A percentile compares a stretch with the other conserved stretches of the same genome.
Evolutionary conservation across 2,329 filamentous ascomycete species (phyloP).

Genomic region (Zymoseptoria brevis): DNA sequence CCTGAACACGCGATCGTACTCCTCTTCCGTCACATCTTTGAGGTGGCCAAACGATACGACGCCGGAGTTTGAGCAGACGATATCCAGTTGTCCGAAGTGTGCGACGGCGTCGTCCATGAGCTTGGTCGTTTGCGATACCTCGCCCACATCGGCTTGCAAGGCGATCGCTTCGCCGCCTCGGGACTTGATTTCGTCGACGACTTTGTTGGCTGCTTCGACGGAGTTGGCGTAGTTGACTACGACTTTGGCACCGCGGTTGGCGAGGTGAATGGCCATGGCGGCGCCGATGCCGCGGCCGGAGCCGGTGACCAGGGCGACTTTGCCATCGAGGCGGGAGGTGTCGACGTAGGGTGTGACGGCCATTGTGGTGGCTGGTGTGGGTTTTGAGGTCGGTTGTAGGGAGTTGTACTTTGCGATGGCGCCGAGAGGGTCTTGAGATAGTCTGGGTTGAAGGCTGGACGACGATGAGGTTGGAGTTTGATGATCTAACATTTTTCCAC

Average conservation of each 20-base stretch:
- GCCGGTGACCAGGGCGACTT: constrained; percentile 48
- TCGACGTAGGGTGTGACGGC: constrained; percentile 30
- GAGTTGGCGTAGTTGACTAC: constrained; percentile 63
- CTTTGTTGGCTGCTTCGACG: constrained; percentile 54
- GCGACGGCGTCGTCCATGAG: constrained; percentile 57
- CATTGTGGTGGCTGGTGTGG: constrained; percentile 29
- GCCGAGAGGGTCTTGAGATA: constrained; percentile 19
- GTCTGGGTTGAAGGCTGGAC: constrained; percentile 6
- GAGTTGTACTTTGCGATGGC: constrained; percentile 19
- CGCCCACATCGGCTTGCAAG: constrained; percentile 60
- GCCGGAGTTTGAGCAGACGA: constrained; percentile 62
- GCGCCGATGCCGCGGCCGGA: constrained; percentile 58
- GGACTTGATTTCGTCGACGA: constrained; percentile 59
- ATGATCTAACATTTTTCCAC: not conserved
- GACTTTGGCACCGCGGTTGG: constrained; percentile 56
- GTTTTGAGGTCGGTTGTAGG: constrained; percentile 8
- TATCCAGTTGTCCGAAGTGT: constrained; percentile 60
- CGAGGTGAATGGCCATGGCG: constrained; percentile 59
- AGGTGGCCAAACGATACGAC: constrained; percentile 48
- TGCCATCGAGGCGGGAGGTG: constrained; percentile 46
- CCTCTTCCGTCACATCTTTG: constrained; percentile 47
- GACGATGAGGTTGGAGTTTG: not conserved
- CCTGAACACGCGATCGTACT: constrained; percentile 52
- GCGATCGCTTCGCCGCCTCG: constrained; percentile 55
- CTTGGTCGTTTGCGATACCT: constrained; percentile 54